Evolutionary conservation across 805 yeast species (phyloP).

Genomic region (Lipomyces sp.): DNA sequence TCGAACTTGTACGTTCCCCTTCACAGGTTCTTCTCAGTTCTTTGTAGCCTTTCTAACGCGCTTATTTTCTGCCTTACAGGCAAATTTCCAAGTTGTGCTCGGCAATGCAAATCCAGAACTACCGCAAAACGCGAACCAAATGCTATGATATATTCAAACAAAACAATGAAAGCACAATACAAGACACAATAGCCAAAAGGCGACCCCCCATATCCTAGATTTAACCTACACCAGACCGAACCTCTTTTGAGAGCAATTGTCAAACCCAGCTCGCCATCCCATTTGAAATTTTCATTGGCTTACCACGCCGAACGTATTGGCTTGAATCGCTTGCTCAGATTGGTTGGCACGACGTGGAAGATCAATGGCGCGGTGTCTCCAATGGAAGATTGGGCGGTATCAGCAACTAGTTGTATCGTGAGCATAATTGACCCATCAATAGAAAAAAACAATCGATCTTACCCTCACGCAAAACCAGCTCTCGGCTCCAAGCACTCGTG

Average conservation of each 20-base stretch:
- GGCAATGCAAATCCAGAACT: too few species aligned
- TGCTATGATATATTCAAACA: neutral
- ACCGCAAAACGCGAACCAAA: too few species aligned
- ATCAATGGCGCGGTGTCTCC: slow-evolving; percentile 8
- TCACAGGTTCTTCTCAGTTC: too few species aligned
- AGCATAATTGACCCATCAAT: too few species aligned
- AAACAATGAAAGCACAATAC: neutral
- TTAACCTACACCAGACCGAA: too few species aligned
- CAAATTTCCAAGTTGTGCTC: slow-evolving; percentile 5
- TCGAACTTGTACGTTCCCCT: slow-evolving; percentile 5
- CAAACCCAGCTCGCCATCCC: too few species aligned
- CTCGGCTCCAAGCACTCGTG: slow-evolving; percentile 15
- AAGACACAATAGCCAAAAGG: too few species aligned
- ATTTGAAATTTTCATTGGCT: neutral
- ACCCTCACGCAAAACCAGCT: slow-evolving; percentile 11
- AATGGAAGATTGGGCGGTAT: slow-evolving; percentile 3
- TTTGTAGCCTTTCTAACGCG: neutral
- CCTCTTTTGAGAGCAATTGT: too few species aligned
- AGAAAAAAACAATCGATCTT: too few species aligned
- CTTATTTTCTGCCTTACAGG: neutral
- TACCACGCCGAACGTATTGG: slow-evolving; percentile 12
- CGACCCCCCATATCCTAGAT: too few species aligned
- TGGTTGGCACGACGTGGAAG: neutral
- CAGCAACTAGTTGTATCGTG: neutral
- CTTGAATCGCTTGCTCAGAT: neutral